phyloP scores from a whole-genome alignment of 2,329 filamentous ascomycete species.

The Fusarium avenaceum region DNA sequence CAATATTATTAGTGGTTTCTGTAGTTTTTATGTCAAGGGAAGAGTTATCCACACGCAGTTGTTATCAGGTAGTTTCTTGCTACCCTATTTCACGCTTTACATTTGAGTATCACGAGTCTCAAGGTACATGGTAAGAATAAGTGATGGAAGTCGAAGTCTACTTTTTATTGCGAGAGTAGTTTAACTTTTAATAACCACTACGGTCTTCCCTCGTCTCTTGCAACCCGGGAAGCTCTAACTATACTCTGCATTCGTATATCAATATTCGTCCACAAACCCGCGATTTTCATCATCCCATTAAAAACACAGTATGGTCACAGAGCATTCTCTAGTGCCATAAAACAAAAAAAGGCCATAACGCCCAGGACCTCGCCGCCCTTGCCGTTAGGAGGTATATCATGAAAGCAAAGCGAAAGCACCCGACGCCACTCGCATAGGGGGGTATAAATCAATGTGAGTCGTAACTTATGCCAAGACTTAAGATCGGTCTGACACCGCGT shows the following conservation, averaged over 20 bases:
- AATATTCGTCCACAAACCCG: conserved; percentile 19
- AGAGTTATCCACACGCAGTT: background rate
- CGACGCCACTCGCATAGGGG: conserved; percentile 43
- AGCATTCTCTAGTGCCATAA: conserved; percentile 26
- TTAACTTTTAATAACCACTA: conserved; percentile 44
- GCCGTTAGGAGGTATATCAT: conserved; percentile 44
- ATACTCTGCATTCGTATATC: conserved; percentile 19
- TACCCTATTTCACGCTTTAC: background rate
- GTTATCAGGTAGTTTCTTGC: background rate
- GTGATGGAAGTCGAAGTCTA: conserved; percentile 34
- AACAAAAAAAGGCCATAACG: conserved; percentile 43
- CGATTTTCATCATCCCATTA: conserved; percentile 33
- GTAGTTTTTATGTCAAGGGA: background rate
- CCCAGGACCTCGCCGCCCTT: conserved; percentile 41
- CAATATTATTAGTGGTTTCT: background rate
- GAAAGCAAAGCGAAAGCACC: conserved; percentile 43
- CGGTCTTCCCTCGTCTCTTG: conserved; percentile 26
- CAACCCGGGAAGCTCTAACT: background rate
- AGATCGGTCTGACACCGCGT: conserved; percentile 25
- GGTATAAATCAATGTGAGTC: conserved; percentile 51
- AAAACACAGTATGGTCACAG: conserved; percentile 34
- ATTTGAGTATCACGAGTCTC: background rate
- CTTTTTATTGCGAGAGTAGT: conserved; percentile 44
- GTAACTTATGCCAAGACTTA: conserved; percentile 41
- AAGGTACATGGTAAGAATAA: background rate